A percentile compares a stretch with the other conserved stretches of the same genome.
phyloP scores from a whole-genome alignment of 2,329 filamentous ascomycete species.

The Arthrobotrys megalospora region DNA sequence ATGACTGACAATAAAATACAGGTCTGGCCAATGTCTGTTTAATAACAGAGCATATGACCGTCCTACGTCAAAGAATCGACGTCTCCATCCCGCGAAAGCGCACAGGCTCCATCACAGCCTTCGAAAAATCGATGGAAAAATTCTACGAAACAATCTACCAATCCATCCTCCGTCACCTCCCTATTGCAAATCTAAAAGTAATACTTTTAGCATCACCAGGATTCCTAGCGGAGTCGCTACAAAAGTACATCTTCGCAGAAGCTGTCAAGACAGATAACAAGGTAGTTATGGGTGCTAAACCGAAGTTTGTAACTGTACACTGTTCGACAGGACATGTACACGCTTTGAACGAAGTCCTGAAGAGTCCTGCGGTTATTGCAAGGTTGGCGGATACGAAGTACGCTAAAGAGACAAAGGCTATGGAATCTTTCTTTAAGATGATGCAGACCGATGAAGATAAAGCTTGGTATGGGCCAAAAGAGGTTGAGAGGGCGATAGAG shows the following conservation, averaged over 20 bases:
- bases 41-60: conserved; percentile 83
- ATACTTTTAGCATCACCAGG: conserved; percentile 90
- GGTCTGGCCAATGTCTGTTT: conserved; percentile 82
- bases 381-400: conserved; percentile 91
- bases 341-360: conserved; percentile 87
- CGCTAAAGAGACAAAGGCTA: conserved; percentile 82
- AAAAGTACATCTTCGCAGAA: conserved; percentile 77
- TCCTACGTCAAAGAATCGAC: conserved; percentile 80
- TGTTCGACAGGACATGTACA: conserved; percentile 88
- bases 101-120: conserved; percentile 67
- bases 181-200: conserved; percentile 79
- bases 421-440: conserved; percentile 85
- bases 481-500: conserved; percentile 85
- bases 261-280: conserved; percentile 81
- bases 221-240: conserved; percentile 86
- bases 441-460: conserved; percentile 87
- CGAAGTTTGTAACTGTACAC: conserved; percentile 81
- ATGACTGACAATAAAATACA: conserved; percentile 17
- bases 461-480: conserved; percentile 89
- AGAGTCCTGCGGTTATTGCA: conserved; percentile 81
- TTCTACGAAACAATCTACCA: conserved; percentile 85
- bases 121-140: conserved; percentile 77
- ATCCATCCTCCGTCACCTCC: conserved; percentile 82
- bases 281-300: conserved; percentile 75
- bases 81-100: conserved; percentile 78